Percentiles rank a stretch among this genome's conserved stretches.
phyloP scores from a whole-genome alignment of 164 flowering plant species.

The Dillenia suffruticosa region DNA sequence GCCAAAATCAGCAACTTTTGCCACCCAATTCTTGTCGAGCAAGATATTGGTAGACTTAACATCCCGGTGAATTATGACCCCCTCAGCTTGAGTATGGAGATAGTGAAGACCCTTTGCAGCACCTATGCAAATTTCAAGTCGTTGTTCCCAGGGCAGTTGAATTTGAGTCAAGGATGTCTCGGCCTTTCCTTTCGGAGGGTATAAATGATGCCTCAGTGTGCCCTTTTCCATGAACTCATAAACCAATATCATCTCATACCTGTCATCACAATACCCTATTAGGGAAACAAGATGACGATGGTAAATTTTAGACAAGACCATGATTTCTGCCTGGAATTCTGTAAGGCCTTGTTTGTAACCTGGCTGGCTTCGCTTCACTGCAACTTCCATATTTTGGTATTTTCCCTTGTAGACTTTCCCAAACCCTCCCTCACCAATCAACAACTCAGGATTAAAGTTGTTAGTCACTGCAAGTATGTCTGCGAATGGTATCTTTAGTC shows the following conservation, averaged over 20 bases:
- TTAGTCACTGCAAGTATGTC: conserved; percentile 29
- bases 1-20: conserved; percentile 35
- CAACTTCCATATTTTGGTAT: conserved; percentile 25
- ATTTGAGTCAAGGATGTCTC: background rate
- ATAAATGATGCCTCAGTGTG: conserved; percentile 28
- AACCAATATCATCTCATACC: conserved; percentile 37
- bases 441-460: conserved; percentile 18
- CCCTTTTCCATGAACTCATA: conserved; percentile 46
- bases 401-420: conserved; percentile 35
- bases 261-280: conserved; percentile 35
- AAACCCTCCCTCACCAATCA: conserved; percentile 36
- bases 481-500: conserved; percentile 20
- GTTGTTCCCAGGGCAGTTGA: conserved; percentile 23
- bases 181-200: background rate
- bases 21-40: conserved; percentile 24
- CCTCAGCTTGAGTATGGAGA: conserved; percentile 23
- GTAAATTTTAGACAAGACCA: conserved; percentile 25
- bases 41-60: conserved; percentile 34
- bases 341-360: conserved; percentile 26
- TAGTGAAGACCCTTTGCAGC: conserved; percentile 29
- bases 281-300: conserved; percentile 36
- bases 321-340: conserved; percentile 33
- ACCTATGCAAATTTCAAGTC: conserved; percentile 36
- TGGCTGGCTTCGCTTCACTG: conserved; percentile 31
- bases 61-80: conserved; percentile 31